Percentiles rank a stretch among this genome's conserved stretches.
Evolutionary conservation across 1,139 yeast genomes (phyloP).

Genomic region (Candida sp.): DNA sequence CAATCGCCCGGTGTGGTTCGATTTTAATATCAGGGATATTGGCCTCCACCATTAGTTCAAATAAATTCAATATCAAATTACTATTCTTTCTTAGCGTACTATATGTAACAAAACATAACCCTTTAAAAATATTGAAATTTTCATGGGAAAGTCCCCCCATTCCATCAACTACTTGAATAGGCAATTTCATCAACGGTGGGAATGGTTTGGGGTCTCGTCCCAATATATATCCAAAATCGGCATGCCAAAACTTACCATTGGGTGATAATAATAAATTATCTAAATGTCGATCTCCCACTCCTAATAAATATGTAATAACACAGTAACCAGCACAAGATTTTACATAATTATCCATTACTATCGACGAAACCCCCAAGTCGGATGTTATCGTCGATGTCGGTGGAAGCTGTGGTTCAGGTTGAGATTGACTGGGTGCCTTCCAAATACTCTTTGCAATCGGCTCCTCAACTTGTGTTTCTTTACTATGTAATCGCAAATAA

Average conservation of each 20-base stretch:
- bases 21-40: conserved; percentile 82
- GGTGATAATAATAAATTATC: conserved; percentile 76
- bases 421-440: conserved; percentile 6
- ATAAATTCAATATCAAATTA: conserved; percentile 81
- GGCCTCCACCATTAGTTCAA: conserved; percentile 93
- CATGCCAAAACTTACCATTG: conserved; percentile 90
- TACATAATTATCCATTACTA: conserved; percentile 90
- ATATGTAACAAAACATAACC: conserved; percentile 93
- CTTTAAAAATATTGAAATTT: conserved; percentile 82
- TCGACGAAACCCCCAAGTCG: conserved; percentile 69
- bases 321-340: conserved; percentile 98
- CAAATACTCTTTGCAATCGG: conserved; percentile 29
- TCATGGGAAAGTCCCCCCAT: conserved; percentile 93
- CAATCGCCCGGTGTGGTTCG: conserved; percentile 75
- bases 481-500: conserved; percentile 65
- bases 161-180: conserved; percentile 95
- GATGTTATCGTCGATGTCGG: conserved; percentile 37
- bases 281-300: conserved; percentile 96
- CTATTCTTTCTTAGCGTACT: conserved; percentile 88
- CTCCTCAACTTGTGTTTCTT: conserved; percentile 27
- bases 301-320: conserved; percentile 89
- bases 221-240: conserved; percentile 94
- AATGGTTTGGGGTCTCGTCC: conserved; percentile 99
- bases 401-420: conserved; percentile 7
- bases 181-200: conserved; percentile 97